Evolutionary conservation across 257 asterid genomes (phyloP).

Genomic region (Ilex aquifolium): DNA sequence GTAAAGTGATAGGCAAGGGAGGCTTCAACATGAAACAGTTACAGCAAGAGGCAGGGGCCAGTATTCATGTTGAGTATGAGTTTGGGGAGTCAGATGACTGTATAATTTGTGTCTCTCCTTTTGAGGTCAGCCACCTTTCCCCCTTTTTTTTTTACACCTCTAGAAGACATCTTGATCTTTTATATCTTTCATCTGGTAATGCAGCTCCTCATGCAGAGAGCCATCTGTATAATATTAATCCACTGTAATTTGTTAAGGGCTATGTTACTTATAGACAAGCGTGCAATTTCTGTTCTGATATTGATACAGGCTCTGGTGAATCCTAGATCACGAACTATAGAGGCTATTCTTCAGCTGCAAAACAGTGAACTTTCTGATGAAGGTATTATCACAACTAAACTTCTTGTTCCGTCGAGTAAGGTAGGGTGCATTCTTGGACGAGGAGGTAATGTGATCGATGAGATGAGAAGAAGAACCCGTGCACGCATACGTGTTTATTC

Average conservation of each 20-base stretch:
- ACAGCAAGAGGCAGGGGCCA: constrained; percentile 70
- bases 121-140: constrained; percentile 47
- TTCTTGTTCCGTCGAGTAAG: constrained; percentile 77
- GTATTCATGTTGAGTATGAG: constrained; percentile 51
- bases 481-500: constrained; percentile 79
- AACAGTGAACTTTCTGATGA: constrained; percentile 56
- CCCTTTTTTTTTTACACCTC: constrained; percentile 1
- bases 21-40: constrained; percentile 60
- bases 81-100: constrained; percentile 52
- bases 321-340: constrained; percentile 64
- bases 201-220: too few species aligned
- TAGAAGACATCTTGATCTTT: too few species aligned
- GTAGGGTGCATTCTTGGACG: constrained; percentile 90
- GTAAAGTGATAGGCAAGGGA: constrained; percentile 82
- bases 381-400: constrained; percentile 63
- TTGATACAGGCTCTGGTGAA: constrained; percentile 49
- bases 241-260: too few species aligned
- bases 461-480: constrained; percentile 80
- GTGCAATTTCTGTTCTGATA: constrained; percentile 20
- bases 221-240: too few species aligned
- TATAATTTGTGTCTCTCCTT: constrained; percentile 59
- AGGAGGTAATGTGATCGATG: constrained; percentile 75
- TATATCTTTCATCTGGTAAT: too few species aligned
- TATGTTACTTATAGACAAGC: too few species aligned
- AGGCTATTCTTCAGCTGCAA: constrained; percentile 78